A percentile compares a stretch with the other conserved stretches of the same genome.
These are phyloP conservation scores for Tetrastigma voinierianum DNA, from an alignment of 164 flowering plant species.

Conservation along the genomic window DNA sequence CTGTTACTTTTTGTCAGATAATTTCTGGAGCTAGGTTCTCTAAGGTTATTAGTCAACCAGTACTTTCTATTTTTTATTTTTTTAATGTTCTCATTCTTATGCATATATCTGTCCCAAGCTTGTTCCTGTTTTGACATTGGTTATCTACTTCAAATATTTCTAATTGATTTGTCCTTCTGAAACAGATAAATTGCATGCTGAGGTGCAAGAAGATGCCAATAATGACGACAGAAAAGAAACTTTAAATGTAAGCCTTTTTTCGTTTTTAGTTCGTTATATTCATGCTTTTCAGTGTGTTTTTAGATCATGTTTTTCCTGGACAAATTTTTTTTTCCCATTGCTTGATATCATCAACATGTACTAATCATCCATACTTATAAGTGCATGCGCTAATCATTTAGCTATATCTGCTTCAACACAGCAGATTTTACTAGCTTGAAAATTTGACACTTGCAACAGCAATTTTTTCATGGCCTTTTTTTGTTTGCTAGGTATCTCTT, in stretches of 20 bases:
- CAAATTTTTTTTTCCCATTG: background rate
- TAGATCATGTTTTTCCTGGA: background rate
- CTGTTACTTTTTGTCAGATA: background rate
- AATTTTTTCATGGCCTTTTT: too few relatives aligned
- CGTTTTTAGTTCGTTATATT: background rate
- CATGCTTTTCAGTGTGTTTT: background rate
- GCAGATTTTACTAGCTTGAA: too few relatives aligned
- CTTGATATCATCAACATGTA: background rate
- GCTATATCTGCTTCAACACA: too few relatives aligned
- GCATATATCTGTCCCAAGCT: too few relatives aligned
- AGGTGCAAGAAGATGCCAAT: conserved; percentile 16
- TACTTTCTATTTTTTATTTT: background rate
- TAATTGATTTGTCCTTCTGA: conserved; percentile 3
- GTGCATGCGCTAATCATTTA: too few relatives aligned
- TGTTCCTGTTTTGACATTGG: background rate
- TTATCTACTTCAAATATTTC: background rate
- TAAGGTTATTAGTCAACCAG: background rate
- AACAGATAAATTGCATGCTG: conserved; percentile 18
- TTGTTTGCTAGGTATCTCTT: too few relatives aligned
- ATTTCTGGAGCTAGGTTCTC: background rate
- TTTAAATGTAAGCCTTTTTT: conserved; percentile 29
- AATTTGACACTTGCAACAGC: too few relatives aligned
- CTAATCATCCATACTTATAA: background rate
- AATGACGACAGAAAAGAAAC: conserved; percentile 6
- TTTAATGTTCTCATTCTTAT: background rate